Evolutionary conservation across 805 yeast species (phyloP), one percentile per base, ranked within the genome.

Genomic region (Spathaspora girioi): DNA sequence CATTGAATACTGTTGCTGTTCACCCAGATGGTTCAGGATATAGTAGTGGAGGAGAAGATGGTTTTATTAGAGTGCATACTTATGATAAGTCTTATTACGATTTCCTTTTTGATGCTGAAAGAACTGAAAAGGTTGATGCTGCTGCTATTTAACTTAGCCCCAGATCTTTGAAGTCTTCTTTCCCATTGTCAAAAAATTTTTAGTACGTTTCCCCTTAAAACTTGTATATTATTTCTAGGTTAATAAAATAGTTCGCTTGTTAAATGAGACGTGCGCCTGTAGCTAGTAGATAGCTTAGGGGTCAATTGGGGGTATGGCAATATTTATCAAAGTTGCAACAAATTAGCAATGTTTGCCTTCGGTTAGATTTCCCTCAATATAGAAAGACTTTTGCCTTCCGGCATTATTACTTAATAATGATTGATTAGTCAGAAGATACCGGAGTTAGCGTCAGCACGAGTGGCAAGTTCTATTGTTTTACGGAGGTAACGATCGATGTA

Each of bases 31-130:
- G 98, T 51, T 82, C 87, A 32, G 86, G 93, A 46, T 94, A 87
- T 69, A 92, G 96, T n/a, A 86, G 96, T 53, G 99, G 99, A 47
- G 96, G 97, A 66, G 99, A 94, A 79, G 99, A 94, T 77, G 99
- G 99, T 70, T 89, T 83, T 64, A 87, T 94, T 56, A 89, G 99
- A 76, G 81, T 94, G 56, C 97, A 94, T 72, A 85, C 86, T 61
- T 94, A 91, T 73, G 97, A 92, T 67, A 89, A 90, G 74, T 80
- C 89, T 17, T 94, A 93, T 76, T 92, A 81, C 70, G 98, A 94
- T 58, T 94, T 94, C 75, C 84, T 85, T 67, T 92, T 89, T 66
- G 97, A 92, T 67, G 93, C 88, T 59, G 96, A 90, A 70, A 84
- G 86, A 70, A 86, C 92, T 49, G 89, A 89, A 58, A 73, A 74